Conservation (phyloP, 2,329 filamentous ascomycete genomes). For the Penicillium paneum region DNA sequence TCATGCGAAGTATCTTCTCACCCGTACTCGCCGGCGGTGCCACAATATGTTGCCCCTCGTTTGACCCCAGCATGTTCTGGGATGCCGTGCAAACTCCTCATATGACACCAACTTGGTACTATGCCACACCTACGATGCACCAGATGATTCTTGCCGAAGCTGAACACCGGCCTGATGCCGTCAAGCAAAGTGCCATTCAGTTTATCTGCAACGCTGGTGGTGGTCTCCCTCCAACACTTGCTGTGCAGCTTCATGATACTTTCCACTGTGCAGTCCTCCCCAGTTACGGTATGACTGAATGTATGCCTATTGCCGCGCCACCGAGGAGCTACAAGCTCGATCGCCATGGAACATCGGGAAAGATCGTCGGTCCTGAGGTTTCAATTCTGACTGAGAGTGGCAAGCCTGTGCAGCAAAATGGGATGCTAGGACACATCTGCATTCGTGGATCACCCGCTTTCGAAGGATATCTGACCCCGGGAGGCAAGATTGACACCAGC, state of each 20-base stretch:
- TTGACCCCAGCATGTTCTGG: conserved; percentile 57
- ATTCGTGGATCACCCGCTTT: conserved; percentile 54
- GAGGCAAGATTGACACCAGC: conserved; percentile 14
- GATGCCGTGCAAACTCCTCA: conserved; percentile 48
- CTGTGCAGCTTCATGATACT: conserved; percentile 48
- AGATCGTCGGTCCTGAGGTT: conserved; percentile 53
- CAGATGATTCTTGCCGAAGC: conserved; percentile 52
- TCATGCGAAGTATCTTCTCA: conserved; percentile 55
- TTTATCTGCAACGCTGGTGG: conserved; percentile 58
- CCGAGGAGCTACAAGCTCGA: conserved; percentile 53
- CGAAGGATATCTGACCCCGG: conserved; percentile 35
- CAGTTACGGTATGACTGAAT: conserved; percentile 61
- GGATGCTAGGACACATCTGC: conserved; percentile 49
- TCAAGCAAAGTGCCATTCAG: conserved; percentile 47
- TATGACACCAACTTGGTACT: conserved; percentile 54
- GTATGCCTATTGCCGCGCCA: conserved; percentile 58
- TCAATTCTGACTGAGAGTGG: conserved; percentile 47
- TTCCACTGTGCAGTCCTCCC: conserved; percentile 54
- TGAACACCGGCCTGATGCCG: conserved; percentile 38
- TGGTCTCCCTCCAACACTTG: conserved; percentile 52
- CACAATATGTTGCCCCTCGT: conserved; percentile 53
- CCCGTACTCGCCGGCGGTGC: conserved; percentile 55
- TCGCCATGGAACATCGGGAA: conserved; percentile 53
- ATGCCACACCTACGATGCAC: conserved; percentile 58
- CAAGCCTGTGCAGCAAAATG: conserved; percentile 29